A percentile compares a stretch with the other conserved stretches of the same genome.
Conservation (phyloP, 148 eudicot species). For the Vaccinium vitisidaea region DNA sequence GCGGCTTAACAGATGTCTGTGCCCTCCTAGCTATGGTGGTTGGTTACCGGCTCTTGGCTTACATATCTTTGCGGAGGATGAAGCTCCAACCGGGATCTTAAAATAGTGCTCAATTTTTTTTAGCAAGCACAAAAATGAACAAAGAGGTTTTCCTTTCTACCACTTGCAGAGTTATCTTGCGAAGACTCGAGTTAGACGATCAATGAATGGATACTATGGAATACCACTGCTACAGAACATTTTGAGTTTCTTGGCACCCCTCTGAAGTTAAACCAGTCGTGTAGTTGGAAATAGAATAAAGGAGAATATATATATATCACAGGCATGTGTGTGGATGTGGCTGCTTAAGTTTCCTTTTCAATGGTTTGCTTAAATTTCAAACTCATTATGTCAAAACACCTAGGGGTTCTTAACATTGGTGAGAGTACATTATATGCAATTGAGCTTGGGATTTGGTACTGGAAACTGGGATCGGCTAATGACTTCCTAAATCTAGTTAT, state of each 20-base stretch:
- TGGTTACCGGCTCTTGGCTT: conserved; percentile 56
- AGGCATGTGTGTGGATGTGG: conserved; percentile 15
- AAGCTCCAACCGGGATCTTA: conserved; percentile 27
- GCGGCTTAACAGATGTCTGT: conserved; percentile 39
- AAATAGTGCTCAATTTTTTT: conserved; percentile 6
- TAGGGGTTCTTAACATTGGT: not conserved
- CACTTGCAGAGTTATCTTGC: not conserved
- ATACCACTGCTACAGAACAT: not conserved
- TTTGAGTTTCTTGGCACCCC: too few relatives aligned
- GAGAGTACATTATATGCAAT: not conserved
- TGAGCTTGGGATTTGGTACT: not conserved
- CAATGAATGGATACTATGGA: not conserved
- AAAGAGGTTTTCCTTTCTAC: not conserved
- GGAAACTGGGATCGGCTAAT: not conserved
- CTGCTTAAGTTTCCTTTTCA: conserved; percentile 10
- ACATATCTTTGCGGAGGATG: conserved; percentile 50
- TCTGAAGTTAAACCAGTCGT: not conserved
- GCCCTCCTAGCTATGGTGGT: conserved; percentile 46
- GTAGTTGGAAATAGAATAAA: not conserved
- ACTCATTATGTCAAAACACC: conserved; percentile 8
- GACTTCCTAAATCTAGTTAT: not conserved
- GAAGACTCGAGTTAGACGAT: not conserved
- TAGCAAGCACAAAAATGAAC: not conserved
- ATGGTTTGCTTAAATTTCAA: conserved; percentile 18
- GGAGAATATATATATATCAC: not conserved